Conservation (phyloP, 2,329 filamentous ascomycete genomes). For the Fusarium incarnatum region DNA sequence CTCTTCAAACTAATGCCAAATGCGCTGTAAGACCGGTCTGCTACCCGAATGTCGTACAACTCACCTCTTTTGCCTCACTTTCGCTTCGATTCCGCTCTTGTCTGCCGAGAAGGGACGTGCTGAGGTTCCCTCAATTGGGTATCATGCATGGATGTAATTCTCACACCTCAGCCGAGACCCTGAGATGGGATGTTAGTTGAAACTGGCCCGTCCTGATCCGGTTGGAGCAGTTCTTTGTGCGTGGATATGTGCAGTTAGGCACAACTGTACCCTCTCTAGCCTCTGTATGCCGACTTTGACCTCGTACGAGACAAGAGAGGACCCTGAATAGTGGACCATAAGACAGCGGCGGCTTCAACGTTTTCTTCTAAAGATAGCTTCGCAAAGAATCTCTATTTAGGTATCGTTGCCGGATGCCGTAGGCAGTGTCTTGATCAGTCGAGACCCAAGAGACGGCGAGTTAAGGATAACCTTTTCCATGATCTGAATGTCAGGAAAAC, state of each 20-base stretch:
- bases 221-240: conserved; percentile 3
- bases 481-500: not conserved
- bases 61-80: conserved; percentile 13
- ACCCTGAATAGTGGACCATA: not conserved
- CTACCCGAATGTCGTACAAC: conserved; percentile 1
- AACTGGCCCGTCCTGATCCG: conserved; percentile 14
- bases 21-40: conserved; percentile 7
- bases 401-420: not conserved
- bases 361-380: not conserved
- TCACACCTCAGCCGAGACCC: conserved; percentile 7
- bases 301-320: not conserved
- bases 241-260: not conserved
- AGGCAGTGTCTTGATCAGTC: not conserved
- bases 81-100: not conserved
- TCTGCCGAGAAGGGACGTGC: conserved; percentile 6
- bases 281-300: not conserved
- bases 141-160: conserved; percentile 2
- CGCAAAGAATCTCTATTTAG: not conserved
- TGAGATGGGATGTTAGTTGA: conserved; percentile 16
- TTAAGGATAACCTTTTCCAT: not conserved
- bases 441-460: not conserved
- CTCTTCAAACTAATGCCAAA: conserved; percentile 6
- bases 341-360: not conserved
- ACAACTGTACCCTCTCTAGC: not conserved
- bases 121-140: not conserved